Evolutionary conservation across 495 filamentous ascomycete genomes (phyloP), one percentile per base, ranked within the genome.

Genomic region (Annulohypoxylon stygium): DNA sequence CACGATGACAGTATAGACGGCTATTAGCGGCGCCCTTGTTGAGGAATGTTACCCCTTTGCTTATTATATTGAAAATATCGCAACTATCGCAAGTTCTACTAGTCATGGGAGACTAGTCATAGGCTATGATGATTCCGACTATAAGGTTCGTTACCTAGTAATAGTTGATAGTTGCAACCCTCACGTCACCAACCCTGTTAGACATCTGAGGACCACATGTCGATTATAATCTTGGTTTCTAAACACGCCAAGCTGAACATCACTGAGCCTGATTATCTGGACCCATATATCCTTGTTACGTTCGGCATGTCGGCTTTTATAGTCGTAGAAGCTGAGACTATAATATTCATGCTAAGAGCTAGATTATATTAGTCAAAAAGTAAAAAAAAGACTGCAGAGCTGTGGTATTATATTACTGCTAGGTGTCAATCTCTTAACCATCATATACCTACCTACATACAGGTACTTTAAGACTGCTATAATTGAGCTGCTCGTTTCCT

Each of bases 31-130:
- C 64, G 37, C 33, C 10, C 18, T 25, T 18, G 41, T 18, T 45
- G 18, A 25, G 25, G 23, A 57, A 51, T 63, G 60, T 14, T 48
- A 63, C 57, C 34, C 36, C 41, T 60, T 26, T 60, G 37, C 57
- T 60, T 60, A 41, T 43, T 43, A 3, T 26, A 43, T 60, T 36
- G n/a, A 33, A 53, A 14, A 53, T 26, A 43, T 14, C 14, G 11
- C 4, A 43, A n/a, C 11, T 43, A 43, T 55, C 4, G 26, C 34
- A 37, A 57, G 33, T 57, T 16, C 10, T 57, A 20, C 30, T 0
- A n/a, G 53, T 57, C 53, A 57, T 57, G 33, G 8, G 53, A 54
- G 33, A n/a, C 1, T 18, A 4, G 30, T 57, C 53, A 57, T 57
- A 37, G 53, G 53, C 20, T 37, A 20, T 33, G 51, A 2, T 16